These are phyloP conservation scores for Debaryomyces hansenii DNA, from an alignment of 805 yeast genomes.

Conservation along the genomic window DNA sequence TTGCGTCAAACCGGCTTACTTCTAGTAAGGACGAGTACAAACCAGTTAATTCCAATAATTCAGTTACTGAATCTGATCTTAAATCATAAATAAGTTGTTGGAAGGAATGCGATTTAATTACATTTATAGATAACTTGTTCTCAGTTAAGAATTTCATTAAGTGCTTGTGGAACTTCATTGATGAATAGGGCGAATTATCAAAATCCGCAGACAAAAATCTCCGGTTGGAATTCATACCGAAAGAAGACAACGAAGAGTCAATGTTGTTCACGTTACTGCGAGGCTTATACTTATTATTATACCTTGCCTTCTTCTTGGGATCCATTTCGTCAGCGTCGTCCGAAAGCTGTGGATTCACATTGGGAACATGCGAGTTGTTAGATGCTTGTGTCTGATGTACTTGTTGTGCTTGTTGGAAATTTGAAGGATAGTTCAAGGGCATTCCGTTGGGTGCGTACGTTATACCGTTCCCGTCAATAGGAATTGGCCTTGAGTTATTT, in stretches of 20 bases:
- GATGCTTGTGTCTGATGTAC: slow-evolving; percentile 5
- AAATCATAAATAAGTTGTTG: slow-evolving; percentile 52
- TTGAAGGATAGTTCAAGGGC: slow-evolving; percentile 16
- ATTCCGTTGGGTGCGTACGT: slow-evolving; percentile 34
- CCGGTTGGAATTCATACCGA: slow-evolving; percentile 13
- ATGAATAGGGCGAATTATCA: slow-evolving; percentile 46
- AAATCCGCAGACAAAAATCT: slow-evolving; percentile 26
- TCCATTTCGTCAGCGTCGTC: slow-evolving; percentile 7
- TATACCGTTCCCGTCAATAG: slow-evolving; percentile 39
- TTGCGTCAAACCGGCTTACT: slow-evolving; percentile 31
- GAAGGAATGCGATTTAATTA: slow-evolving; percentile 51
- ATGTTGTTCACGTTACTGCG: slow-evolving; percentile 4
- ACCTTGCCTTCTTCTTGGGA: slow-evolving; percentile 5
- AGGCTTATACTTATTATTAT: slow-evolving; percentile 8
- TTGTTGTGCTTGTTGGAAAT: slow-evolving; percentile 9
- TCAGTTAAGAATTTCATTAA: slow-evolving; percentile 50
- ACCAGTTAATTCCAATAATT: slow-evolving; percentile 46
- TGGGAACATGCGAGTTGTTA: not conserved
- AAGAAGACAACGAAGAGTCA: slow-evolving; percentile 8
- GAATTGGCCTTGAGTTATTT: slow-evolving; percentile 40
- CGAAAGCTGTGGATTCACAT: not conserved
- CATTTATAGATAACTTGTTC: slow-evolving; percentile 49
- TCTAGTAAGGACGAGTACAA: slow-evolving; percentile 47
- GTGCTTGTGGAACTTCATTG: slow-evolving; percentile 50
- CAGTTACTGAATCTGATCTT: slow-evolving; percentile 47